Evolutionary conservation across 139 green algal genomes (phyloP).

Genomic region (Microglena sp.): DNA sequence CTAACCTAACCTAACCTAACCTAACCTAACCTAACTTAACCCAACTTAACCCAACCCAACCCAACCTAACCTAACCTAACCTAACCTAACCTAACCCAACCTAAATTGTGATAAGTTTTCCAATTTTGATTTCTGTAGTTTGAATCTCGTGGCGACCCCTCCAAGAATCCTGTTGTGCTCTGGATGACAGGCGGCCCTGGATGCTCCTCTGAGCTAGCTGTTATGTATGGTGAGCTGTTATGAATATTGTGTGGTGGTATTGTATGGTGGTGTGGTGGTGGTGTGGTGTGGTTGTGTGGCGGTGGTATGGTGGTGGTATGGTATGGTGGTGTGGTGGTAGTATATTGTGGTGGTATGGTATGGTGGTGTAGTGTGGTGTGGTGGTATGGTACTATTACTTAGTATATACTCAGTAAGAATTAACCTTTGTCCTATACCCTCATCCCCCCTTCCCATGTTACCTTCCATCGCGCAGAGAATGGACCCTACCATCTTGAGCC

Average conservation of each 20-base stretch:
- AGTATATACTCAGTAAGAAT: background rate
- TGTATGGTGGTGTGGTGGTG: background rate
- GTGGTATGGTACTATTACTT: too few species aligned
- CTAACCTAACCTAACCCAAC: too few species aligned
- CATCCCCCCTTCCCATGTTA: background rate
- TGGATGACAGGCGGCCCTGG: slow-evolving; percentile 87
- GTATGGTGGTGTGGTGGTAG: too few species aligned
- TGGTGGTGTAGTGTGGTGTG: too few species aligned
- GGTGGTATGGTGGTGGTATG: background rate
- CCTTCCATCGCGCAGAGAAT: slow-evolving; percentile 47
- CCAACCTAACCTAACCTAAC: too few species aligned
- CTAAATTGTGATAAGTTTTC: too few species aligned
- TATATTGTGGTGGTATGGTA: too few species aligned
- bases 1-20: too few species aligned
- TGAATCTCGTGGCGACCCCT: too few species aligned
- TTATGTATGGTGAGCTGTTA: slow-evolving; percentile 68
- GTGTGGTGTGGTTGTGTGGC: background rate
- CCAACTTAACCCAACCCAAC: too few species aligned
- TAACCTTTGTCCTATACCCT: background rate
- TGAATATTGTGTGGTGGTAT: background rate
- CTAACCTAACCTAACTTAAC: too few species aligned
- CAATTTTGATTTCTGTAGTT: too few species aligned
- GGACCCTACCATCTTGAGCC: slow-evolving; percentile 74
- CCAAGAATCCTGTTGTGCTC: slow-evolving; percentile 53
- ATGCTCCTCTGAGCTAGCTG: slow-evolving; percentile 82